Conservation (phyloP, 2,329 filamentous ascomycete species). For the Chaetomiaceae sp. region DNA sequence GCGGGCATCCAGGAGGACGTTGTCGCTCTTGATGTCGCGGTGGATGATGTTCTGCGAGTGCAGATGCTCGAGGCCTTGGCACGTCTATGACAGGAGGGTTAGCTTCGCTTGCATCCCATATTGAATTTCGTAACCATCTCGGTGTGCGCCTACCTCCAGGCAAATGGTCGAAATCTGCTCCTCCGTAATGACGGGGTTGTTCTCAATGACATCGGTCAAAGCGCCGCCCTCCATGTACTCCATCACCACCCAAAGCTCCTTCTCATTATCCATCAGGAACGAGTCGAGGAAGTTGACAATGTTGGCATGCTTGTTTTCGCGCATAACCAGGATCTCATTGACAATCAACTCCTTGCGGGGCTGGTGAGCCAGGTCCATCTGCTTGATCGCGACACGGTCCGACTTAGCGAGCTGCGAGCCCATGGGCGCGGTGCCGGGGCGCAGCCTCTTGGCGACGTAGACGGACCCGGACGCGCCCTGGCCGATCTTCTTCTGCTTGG, state of each 20-base stretch:
- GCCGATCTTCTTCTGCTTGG: constrained; percentile 99
- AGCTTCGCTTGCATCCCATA: too few relatives aligned
- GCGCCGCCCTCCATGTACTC: constrained; percentile 99
- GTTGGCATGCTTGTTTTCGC: constrained; percentile 95
- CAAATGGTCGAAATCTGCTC: constrained; percentile 98
- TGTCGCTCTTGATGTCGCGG: constrained; percentile 98
- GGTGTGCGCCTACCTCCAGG: constrained; percentile 84
- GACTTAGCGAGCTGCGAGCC: background rate
- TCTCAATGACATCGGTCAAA: constrained; percentile 96
- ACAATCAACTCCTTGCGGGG: constrained; percentile 97
- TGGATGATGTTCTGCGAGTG: constrained; percentile 97
- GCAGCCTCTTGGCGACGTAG: constrained; percentile 70
- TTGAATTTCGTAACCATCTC: too few relatives aligned
- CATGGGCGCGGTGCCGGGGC: background rate
- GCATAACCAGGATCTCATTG: constrained; percentile 99
- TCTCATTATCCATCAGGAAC: constrained; percentile 88
- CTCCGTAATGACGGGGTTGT: constrained; percentile 88
- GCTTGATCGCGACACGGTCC: constrained; percentile 95
- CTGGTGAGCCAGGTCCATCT: constrained; percentile 98
- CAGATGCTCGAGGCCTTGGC: constrained; percentile 87
- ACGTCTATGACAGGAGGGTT: constrained; percentile 57
- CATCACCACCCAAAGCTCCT: constrained; percentile 99
- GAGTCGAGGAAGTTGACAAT: constrained; percentile 99
- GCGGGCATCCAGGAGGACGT: constrained; percentile 86
- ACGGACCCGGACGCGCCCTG: constrained; percentile 97